Evolutionary conservation across 805 yeast genomes (phyloP).

Genomic region (Pichia membranifaciens): DNA sequence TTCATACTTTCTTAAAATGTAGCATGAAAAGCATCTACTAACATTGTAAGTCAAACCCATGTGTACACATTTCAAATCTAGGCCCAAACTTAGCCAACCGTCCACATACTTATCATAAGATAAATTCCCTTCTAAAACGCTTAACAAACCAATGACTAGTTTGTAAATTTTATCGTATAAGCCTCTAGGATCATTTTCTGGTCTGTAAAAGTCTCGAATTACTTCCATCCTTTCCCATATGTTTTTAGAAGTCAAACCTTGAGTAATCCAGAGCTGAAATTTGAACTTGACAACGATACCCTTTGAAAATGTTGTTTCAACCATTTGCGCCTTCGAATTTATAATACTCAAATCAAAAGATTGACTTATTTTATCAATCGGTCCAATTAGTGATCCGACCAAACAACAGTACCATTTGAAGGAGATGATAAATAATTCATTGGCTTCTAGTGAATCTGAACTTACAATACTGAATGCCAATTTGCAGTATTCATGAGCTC

Average conservation of each 20-base stretch:
- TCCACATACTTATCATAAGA: neutral
- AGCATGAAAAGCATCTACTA: constrained; percentile 5
- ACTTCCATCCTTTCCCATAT: constrained; percentile 10
- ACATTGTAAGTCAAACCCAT: neutral
- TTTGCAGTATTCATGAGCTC: constrained; percentile 37
- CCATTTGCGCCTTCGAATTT: constrained; percentile 9
- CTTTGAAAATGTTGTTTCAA: constrained; percentile 3
- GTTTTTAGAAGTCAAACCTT: constrained; percentile 13
- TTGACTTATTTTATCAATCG: constrained; percentile 31
- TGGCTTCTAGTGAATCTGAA: constrained; percentile 28
- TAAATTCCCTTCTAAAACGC: constrained; percentile 9
- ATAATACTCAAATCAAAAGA: constrained; percentile 17
- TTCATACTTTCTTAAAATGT: constrained; percentile 11
- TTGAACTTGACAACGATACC: constrained; percentile 14
- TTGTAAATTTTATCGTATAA: neutral
- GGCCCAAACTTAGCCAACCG: neutral
- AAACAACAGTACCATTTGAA: constrained; percentile 38
- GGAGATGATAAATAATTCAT: constrained; percentile 33
- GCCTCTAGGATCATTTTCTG: neutral
- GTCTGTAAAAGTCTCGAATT: constrained; percentile 1
- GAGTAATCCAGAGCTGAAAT: constrained; percentile 14
- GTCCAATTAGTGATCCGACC: constrained; percentile 39
- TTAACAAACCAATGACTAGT: constrained; percentile 3
- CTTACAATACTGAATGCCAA: constrained; percentile 34
- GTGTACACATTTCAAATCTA: neutral